Conservation (phyloP, 345 rosid genomes). For the Camelina laxa region DNA sequence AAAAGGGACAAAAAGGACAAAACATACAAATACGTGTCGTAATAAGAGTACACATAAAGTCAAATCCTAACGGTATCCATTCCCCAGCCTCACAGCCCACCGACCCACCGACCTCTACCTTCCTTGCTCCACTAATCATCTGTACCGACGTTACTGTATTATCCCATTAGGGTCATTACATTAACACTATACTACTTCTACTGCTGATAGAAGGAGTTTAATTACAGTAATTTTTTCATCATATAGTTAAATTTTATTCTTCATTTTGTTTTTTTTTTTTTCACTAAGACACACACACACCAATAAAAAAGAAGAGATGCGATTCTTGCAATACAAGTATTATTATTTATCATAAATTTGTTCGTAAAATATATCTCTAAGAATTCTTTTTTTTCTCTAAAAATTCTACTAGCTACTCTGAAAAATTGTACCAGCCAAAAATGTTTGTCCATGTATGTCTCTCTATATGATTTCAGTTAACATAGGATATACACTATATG, state of each 20-base stretch:
- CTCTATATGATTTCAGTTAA: neutral
- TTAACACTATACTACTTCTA: too few relatives aligned
- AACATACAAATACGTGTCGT: slow-evolving; percentile 38
- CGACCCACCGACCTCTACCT: slow-evolving; percentile 85
- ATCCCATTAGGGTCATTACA: too few relatives aligned
- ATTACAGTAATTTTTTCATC: neutral
- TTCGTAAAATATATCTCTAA: neutral
- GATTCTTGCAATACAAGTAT: neutral
- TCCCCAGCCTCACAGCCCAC: slow-evolving; percentile 92
- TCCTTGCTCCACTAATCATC: slow-evolving; percentile 14
- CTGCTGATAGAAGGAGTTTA: neutral
- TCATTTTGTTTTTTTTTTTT: neutral
- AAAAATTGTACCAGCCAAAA: neutral
- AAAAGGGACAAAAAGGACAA: slow-evolving; percentile 50
- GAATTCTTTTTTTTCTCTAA: too few relatives aligned
- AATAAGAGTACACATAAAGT: slow-evolving; percentile 64
- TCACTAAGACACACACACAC: neutral
- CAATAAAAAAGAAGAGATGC: neutral
- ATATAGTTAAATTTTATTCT: neutral
- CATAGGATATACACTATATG: neutral
- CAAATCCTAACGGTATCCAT: slow-evolving; percentile 82
- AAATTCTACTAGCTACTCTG: too few relatives aligned
- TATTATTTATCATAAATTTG: neutral
- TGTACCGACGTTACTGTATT: neutral
- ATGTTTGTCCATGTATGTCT: neutral